Conservation (phyloP, 176 grass and related monocot genomes). For the Oryza punctata region DNA sequence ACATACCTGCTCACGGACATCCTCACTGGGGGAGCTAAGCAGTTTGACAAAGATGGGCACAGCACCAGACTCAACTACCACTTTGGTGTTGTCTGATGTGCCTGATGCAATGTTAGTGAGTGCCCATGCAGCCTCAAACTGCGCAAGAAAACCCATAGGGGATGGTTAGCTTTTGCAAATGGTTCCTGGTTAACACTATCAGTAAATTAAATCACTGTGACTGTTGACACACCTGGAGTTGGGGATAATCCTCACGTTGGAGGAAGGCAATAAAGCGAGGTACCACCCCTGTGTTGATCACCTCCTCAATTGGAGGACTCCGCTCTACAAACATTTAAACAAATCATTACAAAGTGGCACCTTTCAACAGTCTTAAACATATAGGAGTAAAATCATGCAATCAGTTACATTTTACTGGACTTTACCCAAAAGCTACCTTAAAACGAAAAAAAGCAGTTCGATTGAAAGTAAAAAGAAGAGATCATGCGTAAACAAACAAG, state of each 20-base stretch:
- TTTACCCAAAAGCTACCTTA: background rate
- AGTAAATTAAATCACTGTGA: background rate
- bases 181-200: background rate
- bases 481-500: background rate
- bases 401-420: background rate
- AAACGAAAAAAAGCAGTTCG: background rate
- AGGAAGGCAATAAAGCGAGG: conserved; percentile 88
- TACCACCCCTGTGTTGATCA: conserved; percentile 83
- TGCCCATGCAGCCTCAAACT: conserved; percentile 98
- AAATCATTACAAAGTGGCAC: background rate
- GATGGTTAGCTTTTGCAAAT: background rate
- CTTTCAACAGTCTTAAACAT: background rate
- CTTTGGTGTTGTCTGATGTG: conserved; percentile 88
- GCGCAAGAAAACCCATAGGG: conserved; percentile 14
- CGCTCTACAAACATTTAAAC: conserved; percentile 56
- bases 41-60: conserved; percentile 92
- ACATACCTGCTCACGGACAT: conserved; percentile 82
- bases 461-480: background rate
- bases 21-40: conserved; percentile 72
- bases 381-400: background rate
- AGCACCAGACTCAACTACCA: conserved; percentile 83
- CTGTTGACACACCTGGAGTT: conserved; percentile 70
- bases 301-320: conserved; percentile 88
- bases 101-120: conserved; percentile 95
- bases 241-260: conserved; percentile 80